A percentile compares a stretch with the other conserved stretches of the same genome.
Conservation (phyloP, 306 rosid species). For the Castanea mollissima region DNA sequence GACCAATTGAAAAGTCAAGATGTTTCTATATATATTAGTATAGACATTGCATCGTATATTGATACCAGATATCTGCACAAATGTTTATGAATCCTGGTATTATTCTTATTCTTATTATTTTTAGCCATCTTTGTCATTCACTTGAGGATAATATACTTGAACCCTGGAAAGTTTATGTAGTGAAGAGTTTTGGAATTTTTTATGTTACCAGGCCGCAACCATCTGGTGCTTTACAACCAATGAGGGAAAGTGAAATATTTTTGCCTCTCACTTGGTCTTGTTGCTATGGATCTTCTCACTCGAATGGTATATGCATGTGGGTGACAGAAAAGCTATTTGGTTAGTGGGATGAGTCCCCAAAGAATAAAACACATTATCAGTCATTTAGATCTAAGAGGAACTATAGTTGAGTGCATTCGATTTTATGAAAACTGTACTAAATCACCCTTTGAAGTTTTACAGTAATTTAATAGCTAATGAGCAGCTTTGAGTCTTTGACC, state of each 20-base stretch:
- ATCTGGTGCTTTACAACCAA: neutral
- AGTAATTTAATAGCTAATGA: neutral
- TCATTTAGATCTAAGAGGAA: neutral
- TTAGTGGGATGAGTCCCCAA: neutral
- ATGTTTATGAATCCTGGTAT: neutral
- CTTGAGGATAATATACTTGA: neutral
- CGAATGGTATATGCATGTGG: neutral
- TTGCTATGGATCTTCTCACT: neutral
- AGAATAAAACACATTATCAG: neutral
- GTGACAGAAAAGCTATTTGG: neutral
- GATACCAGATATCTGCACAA: neutral
- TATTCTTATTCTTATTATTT: neutral
- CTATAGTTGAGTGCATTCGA: neutral
- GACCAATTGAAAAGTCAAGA: neutral
- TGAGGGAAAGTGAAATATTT: neutral
- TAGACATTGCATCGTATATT: neutral
- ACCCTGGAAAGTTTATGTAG: neutral
- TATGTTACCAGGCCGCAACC: neutral
- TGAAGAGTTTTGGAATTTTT: neutral
- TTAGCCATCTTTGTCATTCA: neutral
- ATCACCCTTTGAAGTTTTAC: neutral
- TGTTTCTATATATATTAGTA: neutral
- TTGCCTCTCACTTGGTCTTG: constrained; percentile 2
- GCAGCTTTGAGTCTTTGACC: neutral
- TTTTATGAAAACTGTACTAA: neutral